Conservation (phyloP, 106 monocot species). For the Dactylorhiza incarnata region DNA sequence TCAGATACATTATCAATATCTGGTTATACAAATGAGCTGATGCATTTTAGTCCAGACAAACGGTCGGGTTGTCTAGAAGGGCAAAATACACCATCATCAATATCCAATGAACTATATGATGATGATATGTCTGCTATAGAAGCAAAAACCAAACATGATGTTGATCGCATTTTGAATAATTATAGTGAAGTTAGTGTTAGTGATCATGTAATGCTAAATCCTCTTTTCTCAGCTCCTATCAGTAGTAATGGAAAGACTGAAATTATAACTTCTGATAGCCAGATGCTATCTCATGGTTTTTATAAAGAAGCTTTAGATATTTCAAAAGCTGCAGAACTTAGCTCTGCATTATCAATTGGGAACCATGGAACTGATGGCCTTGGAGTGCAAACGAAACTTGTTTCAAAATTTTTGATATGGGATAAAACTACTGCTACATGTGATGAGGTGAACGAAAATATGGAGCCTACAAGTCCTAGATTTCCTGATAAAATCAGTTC, state of each 20-base stretch:
- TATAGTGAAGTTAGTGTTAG: background rate
- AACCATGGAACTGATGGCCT: background rate
- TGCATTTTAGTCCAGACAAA: constrained; percentile 1
- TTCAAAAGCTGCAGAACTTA: background rate
- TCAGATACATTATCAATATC: constrained; percentile 14
- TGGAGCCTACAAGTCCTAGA: constrained; percentile 29
- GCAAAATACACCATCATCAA: background rate
- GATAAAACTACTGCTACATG: constrained; percentile 25
- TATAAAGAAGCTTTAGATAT: constrained; percentile 11
- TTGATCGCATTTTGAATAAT: constrained; percentile 3
- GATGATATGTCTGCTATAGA: background rate
- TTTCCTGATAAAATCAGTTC: constrained; percentile 21
- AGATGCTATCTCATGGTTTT: constrained; percentile 30
- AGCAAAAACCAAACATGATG: background rate
- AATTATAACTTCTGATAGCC: constrained; percentile 31
- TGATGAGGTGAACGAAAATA: constrained; percentile 60
- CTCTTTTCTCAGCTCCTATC: constrained; percentile 17
- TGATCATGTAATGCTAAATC: constrained; percentile 2
- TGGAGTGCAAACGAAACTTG: background rate
- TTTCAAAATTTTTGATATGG: background rate
- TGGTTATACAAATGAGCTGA: constrained; percentile 6
- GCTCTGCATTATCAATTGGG: background rate
- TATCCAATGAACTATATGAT: background rate
- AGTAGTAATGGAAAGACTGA: constrained; percentile 70
- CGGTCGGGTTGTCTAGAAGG: constrained; percentile 6